A percentile compares a stretch with the other conserved stretches of the same genome.
Evolutionary conservation across 805 yeast species (phyloP).

Genomic region (Candida vaughaniae): DNA sequence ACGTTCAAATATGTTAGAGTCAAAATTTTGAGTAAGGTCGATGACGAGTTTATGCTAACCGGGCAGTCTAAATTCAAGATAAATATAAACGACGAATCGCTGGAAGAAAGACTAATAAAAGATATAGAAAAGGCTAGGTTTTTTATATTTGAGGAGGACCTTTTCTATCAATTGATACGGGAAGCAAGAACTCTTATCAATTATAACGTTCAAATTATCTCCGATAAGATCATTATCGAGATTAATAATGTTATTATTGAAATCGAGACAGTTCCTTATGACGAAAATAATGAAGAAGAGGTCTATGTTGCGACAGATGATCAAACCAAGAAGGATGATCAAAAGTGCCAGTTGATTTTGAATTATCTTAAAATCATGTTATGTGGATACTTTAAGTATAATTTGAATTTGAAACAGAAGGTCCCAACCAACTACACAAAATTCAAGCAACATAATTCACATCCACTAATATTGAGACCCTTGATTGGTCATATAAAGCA

Average conservation of each 20-base stretch:
- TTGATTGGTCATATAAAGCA: constrained; percentile 59
- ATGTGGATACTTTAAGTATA: constrained; percentile 55
- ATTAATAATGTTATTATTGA: constrained; percentile 66
- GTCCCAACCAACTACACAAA: constrained; percentile 49
- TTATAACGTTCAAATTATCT: constrained; percentile 64
- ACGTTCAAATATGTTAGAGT: constrained; percentile 55
- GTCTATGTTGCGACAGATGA: constrained; percentile 29
- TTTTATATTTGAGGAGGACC: constrained; percentile 83
- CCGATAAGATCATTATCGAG: constrained; percentile 64
- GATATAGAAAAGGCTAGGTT: constrained; percentile 68
- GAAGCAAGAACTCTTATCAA: constrained; percentile 74
- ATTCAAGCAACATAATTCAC: constrained; percentile 43
- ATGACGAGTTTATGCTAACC: constrained; percentile 51
- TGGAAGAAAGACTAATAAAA: constrained; percentile 33
- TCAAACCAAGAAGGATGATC: constrained; percentile 30
- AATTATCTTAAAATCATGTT: constrained; percentile 58
- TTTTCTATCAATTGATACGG: constrained; percentile 70
- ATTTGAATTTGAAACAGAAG: constrained; percentile 39
- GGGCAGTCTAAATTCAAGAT: constrained; percentile 52
- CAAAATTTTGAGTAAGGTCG: constrained; percentile 54
- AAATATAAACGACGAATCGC: constrained; percentile 11
- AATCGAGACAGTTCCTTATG: constrained; percentile 58
- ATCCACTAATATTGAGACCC: constrained; percentile 52
- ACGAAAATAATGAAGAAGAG: constrained; percentile 41
- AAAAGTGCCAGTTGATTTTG: constrained; percentile 54